A percentile compares a stretch with the other conserved stretches of the same genome.
phyloP scores from a whole-genome alignment of 164 flowering plant species.

The Berberis thunbergii region DNA sequence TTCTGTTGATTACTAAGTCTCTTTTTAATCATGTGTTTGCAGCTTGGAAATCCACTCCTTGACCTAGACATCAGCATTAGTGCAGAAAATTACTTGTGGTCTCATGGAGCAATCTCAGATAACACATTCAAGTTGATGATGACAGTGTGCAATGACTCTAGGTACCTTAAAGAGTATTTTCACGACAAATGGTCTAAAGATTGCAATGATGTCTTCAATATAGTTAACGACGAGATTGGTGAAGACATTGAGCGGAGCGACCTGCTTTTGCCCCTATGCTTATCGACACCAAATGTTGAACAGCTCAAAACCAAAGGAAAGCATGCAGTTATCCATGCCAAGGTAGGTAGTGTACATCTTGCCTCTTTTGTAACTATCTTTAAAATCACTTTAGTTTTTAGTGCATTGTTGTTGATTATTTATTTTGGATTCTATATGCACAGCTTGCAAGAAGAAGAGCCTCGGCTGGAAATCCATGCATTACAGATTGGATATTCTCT shows the following conservation, averaged over 20 bases:
- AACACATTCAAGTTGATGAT: background rate
- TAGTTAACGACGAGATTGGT: background rate
- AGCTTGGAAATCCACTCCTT: background rate
- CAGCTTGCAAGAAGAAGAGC: background rate
- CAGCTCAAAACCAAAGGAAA: conserved; percentile 1
- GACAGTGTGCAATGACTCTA: background rate
- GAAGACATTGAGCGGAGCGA: background rate
- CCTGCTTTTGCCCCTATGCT: background rate
- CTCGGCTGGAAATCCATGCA: background rate
- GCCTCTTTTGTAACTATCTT: no score
- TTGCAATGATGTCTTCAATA: background rate
- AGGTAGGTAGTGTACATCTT: background rate
- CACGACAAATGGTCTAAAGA: background rate
- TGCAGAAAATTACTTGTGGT: background rate
- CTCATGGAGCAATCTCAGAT: conserved; percentile 1
- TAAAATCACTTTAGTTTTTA: no score
- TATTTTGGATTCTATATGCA: background rate
- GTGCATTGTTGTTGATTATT: background rate
- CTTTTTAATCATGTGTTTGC: background rate
- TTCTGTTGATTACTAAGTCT: background rate
- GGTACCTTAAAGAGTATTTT: background rate
- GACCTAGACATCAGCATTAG: background rate
- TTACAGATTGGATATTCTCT: background rate
- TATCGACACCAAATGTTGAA: background rate
- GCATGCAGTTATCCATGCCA: background rate